Base-by-base conservation (phyloP, 192 early-diverging fungal species). In the Dispira simplex region DNA sequence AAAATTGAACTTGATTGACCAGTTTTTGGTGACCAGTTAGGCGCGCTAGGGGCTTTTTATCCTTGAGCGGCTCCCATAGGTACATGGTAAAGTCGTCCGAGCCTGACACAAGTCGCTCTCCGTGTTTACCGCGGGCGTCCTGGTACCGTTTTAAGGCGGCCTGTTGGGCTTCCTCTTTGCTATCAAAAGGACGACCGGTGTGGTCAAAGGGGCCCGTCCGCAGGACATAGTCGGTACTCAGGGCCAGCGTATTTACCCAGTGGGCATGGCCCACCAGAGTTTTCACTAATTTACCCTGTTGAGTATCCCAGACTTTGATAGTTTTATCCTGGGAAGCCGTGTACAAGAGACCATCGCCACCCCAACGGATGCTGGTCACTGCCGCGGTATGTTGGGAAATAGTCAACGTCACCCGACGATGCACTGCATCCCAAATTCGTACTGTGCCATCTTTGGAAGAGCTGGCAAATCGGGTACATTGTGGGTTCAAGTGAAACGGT, bases 1-100 rank as follows among this genome's bases (percentile, higher is more conserved):
- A 93, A 67, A 95, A 98, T 63, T 81, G 80, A 14, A 95, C 86
- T 70, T 93, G 90, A 70, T 93, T 96, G 62, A 98, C 93, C 10
- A 90, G 79, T 69, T 97, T 93, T 75, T 96, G 92, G 72, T 99
- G 96, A 23, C 92, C 95, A 2, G 85, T 89, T 81, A 95, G 78
- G 20, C 91, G 78, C 65, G 84, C 79, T 8, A 90, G 67, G 0
- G 90, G 79, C 72, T 97, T 95, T 68, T 86, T 92, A 68, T 78
- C 83, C 44, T 74, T 73, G 9, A 73, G 70, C 6, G 91, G 90
- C 58, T 94, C 90, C 96, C 96, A 99, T 65, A 97, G 75, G 66
- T 90, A 91, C 80, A 99, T 88, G 66, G 96, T 99, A 65, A 92
- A 96, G 76, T 99, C 96, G 72, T 97, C 94, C 16, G 92, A 95